phyloP scores from a whole-genome alignment of 2,329 filamentous ascomycete genomes.

The Cytospora chrysosperma region DNA sequence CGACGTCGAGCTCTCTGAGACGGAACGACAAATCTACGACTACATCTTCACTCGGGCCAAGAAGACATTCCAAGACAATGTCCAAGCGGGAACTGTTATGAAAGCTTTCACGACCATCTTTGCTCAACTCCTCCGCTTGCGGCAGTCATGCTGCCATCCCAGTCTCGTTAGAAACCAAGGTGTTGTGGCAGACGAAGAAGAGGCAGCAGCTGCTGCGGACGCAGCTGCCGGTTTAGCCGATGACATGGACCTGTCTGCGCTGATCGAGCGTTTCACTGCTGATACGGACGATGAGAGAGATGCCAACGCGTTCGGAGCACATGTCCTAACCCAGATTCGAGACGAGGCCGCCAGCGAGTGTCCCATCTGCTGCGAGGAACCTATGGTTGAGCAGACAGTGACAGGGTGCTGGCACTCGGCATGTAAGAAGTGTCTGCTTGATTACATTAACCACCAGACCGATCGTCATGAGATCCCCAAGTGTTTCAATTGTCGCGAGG shows the following conservation, averaged over 20 bases:
- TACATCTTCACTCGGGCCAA: conserved; percentile 84
- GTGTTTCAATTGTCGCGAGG: conserved; percentile 88
- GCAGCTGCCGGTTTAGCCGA: conserved; percentile 79
- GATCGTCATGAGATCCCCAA: conserved; percentile 72
- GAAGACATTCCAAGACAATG: conserved; percentile 77
- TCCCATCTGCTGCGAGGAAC: conserved; percentile 88
- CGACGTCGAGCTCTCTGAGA: conserved; percentile 77
- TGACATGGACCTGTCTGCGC: conserved; percentile 88
- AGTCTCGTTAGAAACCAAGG: conserved; percentile 82
- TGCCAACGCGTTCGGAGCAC: conserved; percentile 74
- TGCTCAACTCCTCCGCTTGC: conserved; percentile 87
- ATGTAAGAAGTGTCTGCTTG: conserved; percentile 88
- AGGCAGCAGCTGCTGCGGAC: conserved; percentile 75
- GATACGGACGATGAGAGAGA: conserved; percentile 61
- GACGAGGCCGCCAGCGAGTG: conserved; percentile 87
- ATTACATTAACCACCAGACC: conserved; percentile 84
- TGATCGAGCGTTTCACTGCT: conserved; percentile 81
- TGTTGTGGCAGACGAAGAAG: conserved; percentile 83
- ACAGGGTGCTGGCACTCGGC: conserved; percentile 98
- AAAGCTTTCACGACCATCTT: conserved; percentile 98
- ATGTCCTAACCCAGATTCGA: conserved; percentile 88
- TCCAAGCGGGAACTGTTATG: conserved; percentile 88
- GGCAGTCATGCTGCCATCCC: conserved; percentile 93
- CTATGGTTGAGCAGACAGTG: conserved; percentile 87
- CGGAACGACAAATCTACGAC: conserved; percentile 89